A percentile compares a stretch with the other conserved stretches of the same genome.
Conservation (phyloP, 768 basidiomycete genomes). For the Peribolospora baueri region DNA sequence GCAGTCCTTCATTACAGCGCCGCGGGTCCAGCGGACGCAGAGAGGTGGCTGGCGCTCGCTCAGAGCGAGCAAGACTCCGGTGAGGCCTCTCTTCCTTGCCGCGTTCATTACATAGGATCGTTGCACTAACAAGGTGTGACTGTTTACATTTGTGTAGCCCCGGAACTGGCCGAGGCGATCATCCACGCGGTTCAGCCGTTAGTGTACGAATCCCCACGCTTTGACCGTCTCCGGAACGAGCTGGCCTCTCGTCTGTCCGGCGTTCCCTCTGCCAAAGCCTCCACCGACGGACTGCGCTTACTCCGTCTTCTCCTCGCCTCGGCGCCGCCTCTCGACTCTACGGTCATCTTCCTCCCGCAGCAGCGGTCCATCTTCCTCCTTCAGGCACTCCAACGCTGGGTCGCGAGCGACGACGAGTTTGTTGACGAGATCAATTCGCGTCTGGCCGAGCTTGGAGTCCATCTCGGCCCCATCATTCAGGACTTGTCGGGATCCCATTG, state of each 20-base stretch:
- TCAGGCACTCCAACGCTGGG: constrained; percentile 65
- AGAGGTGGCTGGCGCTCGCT: constrained; percentile 50
- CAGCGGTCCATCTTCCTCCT: constrained; percentile 65
- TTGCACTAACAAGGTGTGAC: background rate
- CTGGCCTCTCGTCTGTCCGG: constrained; percentile 57
- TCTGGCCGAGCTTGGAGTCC: constrained; percentile 45
- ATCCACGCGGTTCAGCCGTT: constrained; percentile 34
- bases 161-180: constrained; percentile 43
- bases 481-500: constrained; percentile 68
- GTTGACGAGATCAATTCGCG: constrained; percentile 55
- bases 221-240: constrained; percentile 70
- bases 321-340: constrained; percentile 55
- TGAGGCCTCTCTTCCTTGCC: background rate
- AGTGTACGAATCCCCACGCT: constrained; percentile 41
- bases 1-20: constrained; percentile 32
- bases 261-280: constrained; percentile 36
- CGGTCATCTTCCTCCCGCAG: constrained; percentile 60
- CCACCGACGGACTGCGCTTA: constrained; percentile 39
- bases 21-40: constrained; percentile 38
- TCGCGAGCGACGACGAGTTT: constrained; percentile 35
- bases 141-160: constrained; percentile 26
- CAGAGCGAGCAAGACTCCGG: constrained; percentile 23
- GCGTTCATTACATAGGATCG: background rate
- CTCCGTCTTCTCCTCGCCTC: constrained; percentile 44
- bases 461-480: constrained; percentile 68